Conservation (phyloP, 108 stramenopile genomes). For the Cyclotella cryptica region DNA sequence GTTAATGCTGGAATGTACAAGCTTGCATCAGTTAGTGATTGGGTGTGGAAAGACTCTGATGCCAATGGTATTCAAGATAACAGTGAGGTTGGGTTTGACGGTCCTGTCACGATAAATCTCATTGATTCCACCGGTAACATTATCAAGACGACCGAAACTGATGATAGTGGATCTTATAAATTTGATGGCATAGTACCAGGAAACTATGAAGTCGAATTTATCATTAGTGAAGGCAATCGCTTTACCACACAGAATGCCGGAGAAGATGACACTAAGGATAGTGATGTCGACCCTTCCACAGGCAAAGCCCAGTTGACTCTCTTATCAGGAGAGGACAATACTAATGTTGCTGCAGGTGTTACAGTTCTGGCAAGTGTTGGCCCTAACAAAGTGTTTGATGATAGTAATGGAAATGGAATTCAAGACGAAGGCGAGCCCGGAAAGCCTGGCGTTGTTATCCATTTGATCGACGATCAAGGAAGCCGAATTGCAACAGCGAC, state of each 20-base stretch:
- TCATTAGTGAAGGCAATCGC: slow-evolving; percentile 6
- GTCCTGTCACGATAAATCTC: slow-evolving; percentile 35
- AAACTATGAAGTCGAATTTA: slow-evolving; percentile 12
- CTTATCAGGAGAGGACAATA: slow-evolving; percentile 20
- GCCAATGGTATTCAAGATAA: slow-evolving; percentile 38
- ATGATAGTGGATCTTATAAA: slow-evolving; percentile 23
- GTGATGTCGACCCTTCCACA: slow-evolving; percentile 25
- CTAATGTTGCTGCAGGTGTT: slow-evolving; percentile 32
- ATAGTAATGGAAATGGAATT: slow-evolving; percentile 37
- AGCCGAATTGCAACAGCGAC: slow-evolving; percentile 22
- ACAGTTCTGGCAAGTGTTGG: slow-evolving; percentile 24
- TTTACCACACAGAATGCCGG: slow-evolving; percentile 24
- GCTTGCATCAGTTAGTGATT: slow-evolving; percentile 17
- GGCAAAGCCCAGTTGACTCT: slow-evolving; percentile 20
- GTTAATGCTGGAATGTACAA: slow-evolving; percentile 38
- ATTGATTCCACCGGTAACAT: slow-evolving; percentile 17
- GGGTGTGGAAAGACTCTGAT: slow-evolving; percentile 39
- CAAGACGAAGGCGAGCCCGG: slow-evolving; percentile 38
- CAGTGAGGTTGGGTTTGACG: slow-evolving; percentile 22
- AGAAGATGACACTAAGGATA: slow-evolving; percentile 25
- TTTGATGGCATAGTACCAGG: slow-evolving; percentile 29
- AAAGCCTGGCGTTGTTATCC: slow-evolving; percentile 26
- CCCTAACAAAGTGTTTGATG: slow-evolving; percentile 34
- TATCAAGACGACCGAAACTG: slow-evolving; percentile 14
- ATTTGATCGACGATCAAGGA: slow-evolving; percentile 19